Evolutionary conservation across 305 asterid genomes (phyloP).

Genomic region (Solanum chacoense): DNA sequence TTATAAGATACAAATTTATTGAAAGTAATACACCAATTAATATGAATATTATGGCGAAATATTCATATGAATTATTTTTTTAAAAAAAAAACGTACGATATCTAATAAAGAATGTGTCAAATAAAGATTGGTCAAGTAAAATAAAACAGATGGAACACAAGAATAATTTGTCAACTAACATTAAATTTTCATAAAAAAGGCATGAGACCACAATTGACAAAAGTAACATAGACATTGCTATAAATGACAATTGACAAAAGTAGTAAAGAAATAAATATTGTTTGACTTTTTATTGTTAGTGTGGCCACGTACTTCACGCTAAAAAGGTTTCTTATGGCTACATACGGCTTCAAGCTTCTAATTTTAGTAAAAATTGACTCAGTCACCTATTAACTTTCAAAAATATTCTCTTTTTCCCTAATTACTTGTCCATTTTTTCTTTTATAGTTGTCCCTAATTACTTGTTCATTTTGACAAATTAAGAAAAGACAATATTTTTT

Average conservation of each 20-base stretch:
- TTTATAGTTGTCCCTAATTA: no score
- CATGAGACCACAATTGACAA: neutral
- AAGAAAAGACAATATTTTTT: no score
- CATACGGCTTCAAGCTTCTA: neutral
- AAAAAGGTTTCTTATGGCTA: neutral
- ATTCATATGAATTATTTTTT: neutral
- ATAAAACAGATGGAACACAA: neutral
- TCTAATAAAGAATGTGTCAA: neutral
- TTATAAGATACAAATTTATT: neutral
- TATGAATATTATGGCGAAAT: neutral
- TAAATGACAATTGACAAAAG: neutral
- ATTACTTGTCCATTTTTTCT: no score
- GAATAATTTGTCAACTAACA: neutral
- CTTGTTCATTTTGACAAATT: no score
- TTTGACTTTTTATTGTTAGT: neutral
- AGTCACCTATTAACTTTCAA: neutral
- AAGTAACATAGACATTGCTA: neutral
- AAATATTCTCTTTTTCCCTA: fast-evolving
- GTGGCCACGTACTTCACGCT: neutral
- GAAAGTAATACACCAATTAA: neutral
- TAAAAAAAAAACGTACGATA: no score
- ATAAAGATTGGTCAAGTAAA: no score
- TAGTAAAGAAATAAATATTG: neutral
- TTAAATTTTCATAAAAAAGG: neutral
- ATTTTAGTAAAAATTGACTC: neutral